These are phyloP conservation scores for Hypomontagnella monticulosa DNA, from an alignment of 495 filamentous ascomycete species.

Conservation along the genomic window DNA sequence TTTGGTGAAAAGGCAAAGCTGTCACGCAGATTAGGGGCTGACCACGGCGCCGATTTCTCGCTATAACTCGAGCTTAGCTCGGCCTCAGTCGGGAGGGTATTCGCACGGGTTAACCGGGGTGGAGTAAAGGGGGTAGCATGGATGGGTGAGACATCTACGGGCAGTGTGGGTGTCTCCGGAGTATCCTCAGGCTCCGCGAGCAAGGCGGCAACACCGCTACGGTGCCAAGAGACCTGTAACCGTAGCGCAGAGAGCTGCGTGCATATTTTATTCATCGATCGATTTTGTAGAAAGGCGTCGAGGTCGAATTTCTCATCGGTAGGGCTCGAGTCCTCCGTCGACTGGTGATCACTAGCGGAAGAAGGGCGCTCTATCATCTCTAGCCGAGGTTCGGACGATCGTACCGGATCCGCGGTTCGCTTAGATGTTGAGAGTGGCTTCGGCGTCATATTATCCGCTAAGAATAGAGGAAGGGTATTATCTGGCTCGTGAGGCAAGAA, in stretches of 20 bases:
- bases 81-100: slow-evolving; percentile 29
- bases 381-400: slow-evolving; percentile 7
- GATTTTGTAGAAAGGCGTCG: slow-evolving; percentile 49
- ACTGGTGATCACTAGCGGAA: slow-evolving; percentile 1
- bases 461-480: slow-evolving; percentile 21
- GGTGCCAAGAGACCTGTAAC: slow-evolving; percentile 52
- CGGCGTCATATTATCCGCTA: slow-evolving; percentile 20
- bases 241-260: slow-evolving; percentile 53
- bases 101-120: slow-evolving; percentile 24
- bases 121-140: slow-evolving; percentile 3
- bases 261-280: slow-evolving; percentile 55
- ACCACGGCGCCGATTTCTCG: slow-evolving; percentile 19
- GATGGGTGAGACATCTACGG: slow-evolving; percentile 8
- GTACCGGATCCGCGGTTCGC: background rate
- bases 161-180: slow-evolving; percentile 9
- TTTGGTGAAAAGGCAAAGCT: slow-evolving; percentile 18
- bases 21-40: slow-evolving; percentile 12
- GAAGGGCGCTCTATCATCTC: slow-evolving; percentile 5
- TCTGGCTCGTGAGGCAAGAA: slow-evolving; percentile 36
- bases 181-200: slow-evolving; percentile 38
- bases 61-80: slow-evolving; percentile 2
- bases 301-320: slow-evolving; percentile 40
- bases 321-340: slow-evolving; percentile 21
- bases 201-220: slow-evolving; percentile 49
- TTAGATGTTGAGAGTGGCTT: slow-evolving; percentile 11